Conservation (phyloP, 2,329 filamentous ascomycete genomes). For the Nannizziopsis barbatae region DNA sequence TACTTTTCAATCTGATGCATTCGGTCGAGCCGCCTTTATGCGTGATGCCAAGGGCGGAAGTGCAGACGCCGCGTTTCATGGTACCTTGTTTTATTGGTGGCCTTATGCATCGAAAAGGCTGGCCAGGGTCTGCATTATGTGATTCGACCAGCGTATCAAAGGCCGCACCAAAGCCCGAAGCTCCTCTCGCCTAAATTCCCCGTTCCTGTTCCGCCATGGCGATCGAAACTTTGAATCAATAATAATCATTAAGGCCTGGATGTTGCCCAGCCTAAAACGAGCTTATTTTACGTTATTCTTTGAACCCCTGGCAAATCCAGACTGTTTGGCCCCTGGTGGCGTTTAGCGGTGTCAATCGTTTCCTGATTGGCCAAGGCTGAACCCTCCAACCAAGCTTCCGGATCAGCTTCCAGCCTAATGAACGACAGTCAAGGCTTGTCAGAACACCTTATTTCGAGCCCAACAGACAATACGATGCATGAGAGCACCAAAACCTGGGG, state of each 20-base stretch:
- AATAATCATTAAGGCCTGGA: background rate
- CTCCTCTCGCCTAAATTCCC: slow-evolving; percentile 10
- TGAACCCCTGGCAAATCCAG: background rate
- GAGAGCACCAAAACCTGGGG: background rate
- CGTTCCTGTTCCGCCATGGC: slow-evolving; percentile 8
- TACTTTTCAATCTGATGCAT: background rate
- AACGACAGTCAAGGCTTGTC: slow-evolving; percentile 1
- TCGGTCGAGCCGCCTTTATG: background rate
- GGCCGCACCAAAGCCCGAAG: background rate
- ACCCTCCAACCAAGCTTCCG: background rate
- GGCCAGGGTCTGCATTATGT: slow-evolving; percentile 4
- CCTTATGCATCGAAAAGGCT: slow-evolving; percentile 6
- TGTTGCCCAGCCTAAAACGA: background rate
- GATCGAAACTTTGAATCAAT: background rate
- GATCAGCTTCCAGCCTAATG: background rate
- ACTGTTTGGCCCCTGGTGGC: background rate
- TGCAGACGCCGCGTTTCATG: background rate
- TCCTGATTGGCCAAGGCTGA: slow-evolving; percentile 1
- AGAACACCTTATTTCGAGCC: background rate
- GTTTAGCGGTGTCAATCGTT: slow-evolving; percentile 4
- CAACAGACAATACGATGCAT: no score
- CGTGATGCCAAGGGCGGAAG: slow-evolving; percentile 4
- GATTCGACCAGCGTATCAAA: slow-evolving; percentile 10
- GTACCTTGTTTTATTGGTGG: slow-evolving; percentile 1
- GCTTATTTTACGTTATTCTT: background rate